These are phyloP conservation scores for Lactarius psammicola DNA, from an alignment of 768 basidiomycete species.

Conservation along the genomic window DNA sequence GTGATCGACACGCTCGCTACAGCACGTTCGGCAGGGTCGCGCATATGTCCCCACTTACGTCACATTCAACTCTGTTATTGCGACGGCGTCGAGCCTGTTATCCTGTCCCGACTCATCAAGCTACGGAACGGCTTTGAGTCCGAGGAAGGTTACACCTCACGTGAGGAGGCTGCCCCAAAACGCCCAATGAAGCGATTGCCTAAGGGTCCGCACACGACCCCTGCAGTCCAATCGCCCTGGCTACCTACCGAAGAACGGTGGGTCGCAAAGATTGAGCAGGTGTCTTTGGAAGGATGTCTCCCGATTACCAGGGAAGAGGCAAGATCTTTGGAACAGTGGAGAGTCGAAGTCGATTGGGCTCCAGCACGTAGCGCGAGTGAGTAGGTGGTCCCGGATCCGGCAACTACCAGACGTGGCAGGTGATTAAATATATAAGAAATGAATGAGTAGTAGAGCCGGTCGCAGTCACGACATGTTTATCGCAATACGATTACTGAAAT, in stretches of 20 bases:
- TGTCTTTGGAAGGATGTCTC: conserved; percentile 12
- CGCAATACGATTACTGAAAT: background rate
- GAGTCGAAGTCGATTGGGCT: conserved; percentile 9
- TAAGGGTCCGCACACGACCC: background rate
- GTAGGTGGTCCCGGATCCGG: too few relatives aligned
- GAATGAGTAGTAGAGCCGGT: background rate
- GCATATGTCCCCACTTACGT: conserved; percentile 17
- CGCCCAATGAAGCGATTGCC: conserved; percentile 13
- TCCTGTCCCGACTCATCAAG: conserved; percentile 17
- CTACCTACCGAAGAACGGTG: background rate
- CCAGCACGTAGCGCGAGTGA: background rate
- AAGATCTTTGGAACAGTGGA: conserved; percentile 7
- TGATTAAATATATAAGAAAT: background rate
- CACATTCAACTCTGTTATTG: conserved; percentile 25
- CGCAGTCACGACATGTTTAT: background rate
- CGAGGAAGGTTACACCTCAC: background rate
- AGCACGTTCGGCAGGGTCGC: background rate
- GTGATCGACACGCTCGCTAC: conserved; percentile 20
- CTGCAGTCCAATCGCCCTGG: background rate
- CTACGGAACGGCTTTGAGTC: conserved; percentile 19
- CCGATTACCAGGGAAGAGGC: conserved; percentile 13
- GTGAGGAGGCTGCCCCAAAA: background rate
- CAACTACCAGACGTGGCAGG: background rate
- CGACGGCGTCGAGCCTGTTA: conserved; percentile 10
- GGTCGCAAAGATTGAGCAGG: background rate